Conservation (phyloP, 768 basidiomycete genomes). For the Candolleomyces efflorescens region DNA sequence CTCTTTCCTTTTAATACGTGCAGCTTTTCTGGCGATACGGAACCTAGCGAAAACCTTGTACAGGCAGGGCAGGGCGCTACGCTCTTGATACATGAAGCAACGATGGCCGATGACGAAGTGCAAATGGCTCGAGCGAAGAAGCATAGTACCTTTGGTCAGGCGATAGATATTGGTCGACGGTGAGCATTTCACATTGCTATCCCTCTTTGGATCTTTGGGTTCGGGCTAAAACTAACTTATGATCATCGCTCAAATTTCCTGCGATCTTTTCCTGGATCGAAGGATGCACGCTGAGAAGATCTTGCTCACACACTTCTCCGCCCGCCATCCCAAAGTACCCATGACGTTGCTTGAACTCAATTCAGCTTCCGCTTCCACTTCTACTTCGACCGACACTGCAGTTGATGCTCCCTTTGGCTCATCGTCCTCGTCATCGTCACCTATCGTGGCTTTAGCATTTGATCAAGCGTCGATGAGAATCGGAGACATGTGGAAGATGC, state of each 20-base stretch:
- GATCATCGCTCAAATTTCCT: too few species aligned
- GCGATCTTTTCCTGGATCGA: too few species aligned
- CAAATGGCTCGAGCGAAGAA: constrained; percentile 71
- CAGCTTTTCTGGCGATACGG: constrained; percentile 92
- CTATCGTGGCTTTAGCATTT: constrained; percentile 71
- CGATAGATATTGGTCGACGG: constrained; percentile 72
- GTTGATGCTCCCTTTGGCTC: neutral
- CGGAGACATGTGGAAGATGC: constrained; percentile 83
- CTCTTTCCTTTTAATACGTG: neutral
- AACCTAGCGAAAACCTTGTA: constrained; percentile 66
- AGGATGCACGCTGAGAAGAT: constrained; percentile 86
- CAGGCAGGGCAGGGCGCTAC: constrained; percentile 63
- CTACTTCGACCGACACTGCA: constrained; percentile 14
- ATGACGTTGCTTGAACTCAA: constrained; percentile 34
- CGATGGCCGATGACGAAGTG: constrained; percentile 81
- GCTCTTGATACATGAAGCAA: constrained; percentile 91
- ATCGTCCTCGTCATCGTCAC: constrained; percentile 12
- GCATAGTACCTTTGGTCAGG: constrained; percentile 90
- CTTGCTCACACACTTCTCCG: constrained; percentile 95
- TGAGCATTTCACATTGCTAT: constrained; percentile 31
- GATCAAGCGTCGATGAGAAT: constrained; percentile 73
- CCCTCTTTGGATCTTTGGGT: neutral
- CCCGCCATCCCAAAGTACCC: constrained; percentile 87
- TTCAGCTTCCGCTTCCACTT: constrained; percentile 7
- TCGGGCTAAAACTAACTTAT: constrained; percentile 1